These are phyloP conservation scores for Rhexocercosporidium sp. DNA, from an alignment of 2,329 filamentous ascomycete species.

Conservation along the genomic window DNA sequence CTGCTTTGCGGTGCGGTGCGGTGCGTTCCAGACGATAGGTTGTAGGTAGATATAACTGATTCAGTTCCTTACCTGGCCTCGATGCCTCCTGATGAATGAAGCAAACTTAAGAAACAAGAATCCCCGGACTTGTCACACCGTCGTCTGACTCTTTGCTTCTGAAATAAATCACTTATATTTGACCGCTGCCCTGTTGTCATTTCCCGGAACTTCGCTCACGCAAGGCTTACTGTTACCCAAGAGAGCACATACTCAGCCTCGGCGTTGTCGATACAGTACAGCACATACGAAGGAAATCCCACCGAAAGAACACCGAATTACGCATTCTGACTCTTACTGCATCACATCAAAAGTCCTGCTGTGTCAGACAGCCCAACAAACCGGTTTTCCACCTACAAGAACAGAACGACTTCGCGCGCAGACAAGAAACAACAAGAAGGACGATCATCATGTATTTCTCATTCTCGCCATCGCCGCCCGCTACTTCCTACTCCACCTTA, in stretches of 20 bases:
- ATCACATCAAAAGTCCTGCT: not conserved
- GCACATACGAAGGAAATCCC: not conserved
- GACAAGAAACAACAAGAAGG: not conserved
- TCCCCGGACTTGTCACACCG: not conserved
- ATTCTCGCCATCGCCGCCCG: slow-evolving; percentile 35
- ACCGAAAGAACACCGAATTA: slow-evolving; percentile 12
- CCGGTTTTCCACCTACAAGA: not conserved
- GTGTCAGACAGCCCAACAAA: slow-evolving; percentile 1
- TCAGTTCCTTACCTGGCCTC: slow-evolving; percentile 1
- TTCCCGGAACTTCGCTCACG: not conserved
- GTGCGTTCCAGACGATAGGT: slow-evolving; percentile 1
- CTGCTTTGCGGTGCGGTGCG: not conserved
- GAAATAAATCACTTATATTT: slow-evolving; percentile 1
- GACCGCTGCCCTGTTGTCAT: not conserved
- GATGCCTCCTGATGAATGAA: slow-evolving; percentile 3
- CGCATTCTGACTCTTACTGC: slow-evolving; percentile 11
- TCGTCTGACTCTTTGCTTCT: not conserved
- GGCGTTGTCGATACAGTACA: slow-evolving; percentile 10
- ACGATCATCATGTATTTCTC: slow-evolving; percentile 37
- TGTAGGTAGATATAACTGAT: not conserved
- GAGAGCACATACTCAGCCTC: slow-evolving; percentile 10
- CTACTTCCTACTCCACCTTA: slow-evolving; percentile 33
- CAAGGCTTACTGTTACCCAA: not conserved
- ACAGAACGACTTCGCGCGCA: not conserved
- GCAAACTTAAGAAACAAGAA: slow-evolving; percentile 3